These are phyloP conservation scores for Zymoseptoria pseudotritici DNA, from an alignment of 2,329 filamentous ascomycete species.

Conservation along the genomic window DNA sequence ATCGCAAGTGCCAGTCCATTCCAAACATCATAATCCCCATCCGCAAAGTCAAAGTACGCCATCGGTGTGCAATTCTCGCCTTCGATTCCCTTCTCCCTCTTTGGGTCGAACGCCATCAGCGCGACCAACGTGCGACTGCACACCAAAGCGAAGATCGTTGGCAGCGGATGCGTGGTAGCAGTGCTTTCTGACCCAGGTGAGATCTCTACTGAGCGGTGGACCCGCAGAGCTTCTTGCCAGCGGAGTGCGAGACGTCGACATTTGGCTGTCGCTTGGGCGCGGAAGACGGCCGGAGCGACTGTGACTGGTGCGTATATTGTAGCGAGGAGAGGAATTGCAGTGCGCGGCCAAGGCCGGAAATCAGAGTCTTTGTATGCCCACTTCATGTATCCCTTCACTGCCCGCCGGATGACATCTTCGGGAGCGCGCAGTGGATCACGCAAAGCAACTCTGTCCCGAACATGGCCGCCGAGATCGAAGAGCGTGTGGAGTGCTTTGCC, in stretches of 20 bases:
- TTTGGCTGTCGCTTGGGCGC: slow-evolving; percentile 37
- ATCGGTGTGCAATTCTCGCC: slow-evolving; percentile 29
- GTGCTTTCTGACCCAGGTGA: slow-evolving; percentile 16
- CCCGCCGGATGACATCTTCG: slow-evolving; percentile 17
- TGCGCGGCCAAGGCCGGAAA: slow-evolving; percentile 27
- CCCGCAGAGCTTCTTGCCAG: slow-evolving; percentile 35
- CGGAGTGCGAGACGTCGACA: slow-evolving; percentile 37
- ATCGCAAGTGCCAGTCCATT: slow-evolving; percentile 52
- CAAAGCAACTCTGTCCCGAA: slow-evolving; percentile 43
- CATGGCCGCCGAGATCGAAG: slow-evolving; percentile 44
- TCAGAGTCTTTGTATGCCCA: slow-evolving; percentile 48
- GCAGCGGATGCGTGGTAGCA: slow-evolving; percentile 28
- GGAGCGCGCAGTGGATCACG: slow-evolving; percentile 15
- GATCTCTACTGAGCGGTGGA: slow-evolving; percentile 21
- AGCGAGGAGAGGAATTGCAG: slow-evolving; percentile 37
- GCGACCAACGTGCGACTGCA: slow-evolving; percentile 46
- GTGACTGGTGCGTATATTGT: slow-evolving; percentile 36
- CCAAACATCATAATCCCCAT: slow-evolving; percentile 52
- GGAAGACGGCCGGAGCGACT: slow-evolving; percentile 34
- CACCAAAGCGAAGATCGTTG: slow-evolving; percentile 50
- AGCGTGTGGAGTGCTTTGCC: slow-evolving; percentile 45
- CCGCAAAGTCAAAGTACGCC: slow-evolving; percentile 47
- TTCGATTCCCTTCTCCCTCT: slow-evolving; percentile 5
- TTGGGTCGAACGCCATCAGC: slow-evolving; percentile 40
- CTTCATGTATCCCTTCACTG: slow-evolving; percentile 40